phyloP scores from a whole-genome alignment of 306 rosid genomes.

The cucumber (Cucumis sativus) region Cucumber_9930_V3 NC_026659.2:15893001-15893500 shows the following conservation, averaged over 20 bases:
- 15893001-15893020: constrained; percentile 22
- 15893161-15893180: constrained; percentile 84
- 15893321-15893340: constrained; percentile 78
- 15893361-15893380: constrained; percentile 99
- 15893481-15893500: background rate
- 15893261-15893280: constrained; percentile 74
- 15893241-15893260: constrained; percentile 58
- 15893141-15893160: constrained; percentile 94
- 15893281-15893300: constrained; percentile 64
- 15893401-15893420: background rate
- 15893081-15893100: constrained; percentile 25
- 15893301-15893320: constrained; percentile 84
- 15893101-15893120: constrained; percentile 29
- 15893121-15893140: constrained; percentile 83
- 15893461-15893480: constrained; percentile 40
- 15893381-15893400: constrained; percentile 32
- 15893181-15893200: constrained; percentile 93
- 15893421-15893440: constrained; percentile 19
- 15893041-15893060: constrained; percentile 55
- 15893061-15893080: constrained; percentile 87
- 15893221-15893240: constrained; percentile 93
- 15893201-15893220: constrained; percentile 75
- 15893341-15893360: constrained; percentile 83
- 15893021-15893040: constrained; percentile 14
- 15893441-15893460: constrained; percentile 60